Percentiles rank a stretch among this genome's conserved stretches.
Conservation (phyloP, 345 rosid species). For the Bruguiera parviflora region DNA sequence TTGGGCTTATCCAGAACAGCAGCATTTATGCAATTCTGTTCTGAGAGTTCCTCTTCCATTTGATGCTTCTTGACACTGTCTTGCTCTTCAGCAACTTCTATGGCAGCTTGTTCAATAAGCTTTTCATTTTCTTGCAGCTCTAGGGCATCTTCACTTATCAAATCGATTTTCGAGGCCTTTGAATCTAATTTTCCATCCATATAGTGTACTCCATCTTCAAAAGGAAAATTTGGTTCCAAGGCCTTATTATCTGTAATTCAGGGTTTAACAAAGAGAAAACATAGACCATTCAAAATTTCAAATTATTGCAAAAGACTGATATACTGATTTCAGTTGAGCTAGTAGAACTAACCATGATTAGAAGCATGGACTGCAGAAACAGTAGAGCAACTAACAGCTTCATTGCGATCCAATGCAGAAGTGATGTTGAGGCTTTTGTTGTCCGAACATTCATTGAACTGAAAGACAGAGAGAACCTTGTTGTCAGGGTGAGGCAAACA, state of each 20-base stretch:
- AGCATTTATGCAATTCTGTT: background rate
- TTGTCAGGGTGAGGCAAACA: slow-evolving; percentile 1
- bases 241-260: slow-evolving; percentile 13
- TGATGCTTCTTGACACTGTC: background rate
- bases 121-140: slow-evolving; percentile 6
- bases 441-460: slow-evolving; percentile 5
- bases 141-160: background rate
- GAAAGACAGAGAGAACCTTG: slow-evolving; percentile 4
- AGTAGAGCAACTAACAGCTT: background rate
- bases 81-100: slow-evolving; percentile 10
- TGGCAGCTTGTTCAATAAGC: background rate
- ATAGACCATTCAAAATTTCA: background rate
- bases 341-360: slow-evolving; percentile 15
- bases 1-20: background rate
- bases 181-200: slow-evolving; percentile 7
- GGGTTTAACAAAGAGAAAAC: background rate
- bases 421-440: background rate
- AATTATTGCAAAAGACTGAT: too few relatives aligned
- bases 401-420: slow-evolving; percentile 7
- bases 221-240: slow-evolving; percentile 10
- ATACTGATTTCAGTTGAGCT: background rate
- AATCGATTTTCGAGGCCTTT: background rate
- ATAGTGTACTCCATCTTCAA: slow-evolving; percentile 5
- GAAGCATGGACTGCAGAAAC: slow-evolving; percentile 4
- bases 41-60: slow-evolving; percentile 1